Evolutionary conservation across 2,329 filamentous ascomycete genomes (phyloP).

Genomic region (Colletotrichum coccodes): DNA sequence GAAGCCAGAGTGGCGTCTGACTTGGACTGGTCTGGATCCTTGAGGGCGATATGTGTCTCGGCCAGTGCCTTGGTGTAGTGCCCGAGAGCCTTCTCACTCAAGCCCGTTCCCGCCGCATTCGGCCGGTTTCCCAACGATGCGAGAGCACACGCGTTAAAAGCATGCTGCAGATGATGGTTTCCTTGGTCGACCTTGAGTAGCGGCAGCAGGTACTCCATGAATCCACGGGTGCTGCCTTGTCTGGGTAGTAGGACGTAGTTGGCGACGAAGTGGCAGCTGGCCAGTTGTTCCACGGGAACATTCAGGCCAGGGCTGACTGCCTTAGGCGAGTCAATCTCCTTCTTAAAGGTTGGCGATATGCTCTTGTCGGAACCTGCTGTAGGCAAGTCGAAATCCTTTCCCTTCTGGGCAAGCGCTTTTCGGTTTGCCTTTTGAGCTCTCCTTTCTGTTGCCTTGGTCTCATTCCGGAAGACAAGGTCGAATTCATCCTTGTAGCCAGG

Average conservation of each 20-base stretch:
- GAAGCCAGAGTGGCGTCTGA: conserved; percentile 69
- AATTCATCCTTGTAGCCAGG: conserved; percentile 78
- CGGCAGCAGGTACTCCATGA: conserved; percentile 68
- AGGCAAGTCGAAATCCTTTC: conserved; percentile 40
- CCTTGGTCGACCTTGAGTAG: conserved; percentile 57
- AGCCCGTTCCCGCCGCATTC: conserved; percentile 43
- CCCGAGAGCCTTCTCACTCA: conserved; percentile 54
- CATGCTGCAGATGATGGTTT: conserved; percentile 61
- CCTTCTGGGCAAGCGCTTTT: conserved; percentile 54
- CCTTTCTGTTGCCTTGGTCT: conserved; percentile 74
- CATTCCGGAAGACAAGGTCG: conserved; percentile 77
- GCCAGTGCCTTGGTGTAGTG: conserved; percentile 66
- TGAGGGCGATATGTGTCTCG: conserved; percentile 62
- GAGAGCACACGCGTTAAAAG: conserved; percentile 69
- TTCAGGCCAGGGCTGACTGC: conserved; percentile 49
- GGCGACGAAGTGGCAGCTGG: conserved; percentile 68
- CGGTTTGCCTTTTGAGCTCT: conserved; percentile 67
- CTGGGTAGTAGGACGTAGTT: conserved; percentile 68
- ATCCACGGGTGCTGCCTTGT: conserved; percentile 62
- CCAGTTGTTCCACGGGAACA: conserved; percentile 63
- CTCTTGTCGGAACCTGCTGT: conserved; percentile 31
- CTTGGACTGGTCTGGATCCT: conserved; percentile 58
- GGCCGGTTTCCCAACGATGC: conserved; percentile 66
- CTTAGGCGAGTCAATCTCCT: conserved; percentile 32
- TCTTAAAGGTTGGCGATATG: conserved; percentile 35